These are phyloP conservation scores for Clavulina sp. DNA, from an alignment of 768 basidiomycete genomes.

Conservation along the genomic window DNA sequence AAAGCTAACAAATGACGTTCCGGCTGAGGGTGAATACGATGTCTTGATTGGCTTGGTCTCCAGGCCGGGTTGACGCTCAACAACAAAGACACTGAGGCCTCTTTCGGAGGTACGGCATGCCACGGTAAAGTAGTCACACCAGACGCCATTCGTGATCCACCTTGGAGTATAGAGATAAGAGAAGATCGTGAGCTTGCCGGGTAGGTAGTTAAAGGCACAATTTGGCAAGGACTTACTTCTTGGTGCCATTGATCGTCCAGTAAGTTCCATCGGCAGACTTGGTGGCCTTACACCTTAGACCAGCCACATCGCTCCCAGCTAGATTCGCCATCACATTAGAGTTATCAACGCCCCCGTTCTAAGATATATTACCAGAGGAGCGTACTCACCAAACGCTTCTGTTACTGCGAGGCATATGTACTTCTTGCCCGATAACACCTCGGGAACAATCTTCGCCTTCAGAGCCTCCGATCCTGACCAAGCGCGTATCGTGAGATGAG, in stretches of 20 bases:
- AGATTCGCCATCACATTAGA: not conserved
- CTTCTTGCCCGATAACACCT: slow-evolving; percentile 58
- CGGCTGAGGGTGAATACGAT: slow-evolving; percentile 70
- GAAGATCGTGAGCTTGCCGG: not conserved
- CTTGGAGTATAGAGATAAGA: no score
- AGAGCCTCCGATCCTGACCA: no score
- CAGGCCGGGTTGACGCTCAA: slow-evolving; percentile 65
- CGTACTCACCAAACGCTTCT: slow-evolving; percentile 74
- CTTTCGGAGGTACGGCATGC: slow-evolving; percentile 55
- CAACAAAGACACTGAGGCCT: slow-evolving; percentile 70
- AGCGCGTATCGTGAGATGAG: no score
- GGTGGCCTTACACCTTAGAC: slow-evolving; percentile 59
- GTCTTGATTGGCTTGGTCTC: slow-evolving; percentile 80
- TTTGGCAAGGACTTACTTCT: slow-evolving; percentile 41
- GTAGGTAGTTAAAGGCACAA: no score
- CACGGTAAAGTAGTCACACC: slow-evolving; percentile 42
- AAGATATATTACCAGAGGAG: slow-evolving; percentile 49
- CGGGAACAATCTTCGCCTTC: slow-evolving; percentile 26
- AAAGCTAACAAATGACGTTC: slow-evolving; percentile 69
- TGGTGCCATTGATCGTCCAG: slow-evolving; percentile 74
- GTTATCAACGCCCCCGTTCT: not conserved
- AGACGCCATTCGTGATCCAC: slow-evolving; percentile 47
- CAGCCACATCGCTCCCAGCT: slow-evolving; percentile 5
- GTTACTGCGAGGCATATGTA: slow-evolving; percentile 77
- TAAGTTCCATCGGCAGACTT: slow-evolving; percentile 45